Percentiles rank a stretch among this genome's conserved stretches.
Evolutionary conservation across 2,329 filamentous ascomycete species (phyloP).

Genomic region (Fusarium mexicanum): DNA sequence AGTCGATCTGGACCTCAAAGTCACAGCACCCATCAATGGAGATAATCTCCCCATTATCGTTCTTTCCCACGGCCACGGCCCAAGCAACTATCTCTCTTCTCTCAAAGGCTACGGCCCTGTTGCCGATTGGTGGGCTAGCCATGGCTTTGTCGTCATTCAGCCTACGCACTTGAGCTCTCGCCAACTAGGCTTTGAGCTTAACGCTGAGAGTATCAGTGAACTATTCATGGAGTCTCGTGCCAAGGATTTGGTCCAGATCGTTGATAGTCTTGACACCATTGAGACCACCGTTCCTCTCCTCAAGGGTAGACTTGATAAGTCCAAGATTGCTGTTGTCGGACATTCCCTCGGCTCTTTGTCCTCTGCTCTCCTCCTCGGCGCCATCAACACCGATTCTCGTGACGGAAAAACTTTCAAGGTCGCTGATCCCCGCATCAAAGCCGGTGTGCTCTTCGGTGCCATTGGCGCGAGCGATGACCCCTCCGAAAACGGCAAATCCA

Average conservation of each 20-base stretch:
- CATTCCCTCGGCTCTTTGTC: constrained; percentile 41
- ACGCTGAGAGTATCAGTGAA: constrained; percentile 17
- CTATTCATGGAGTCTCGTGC: constrained; percentile 37
- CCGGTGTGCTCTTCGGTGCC: constrained; percentile 39
- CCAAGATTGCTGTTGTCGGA: constrained; percentile 37
- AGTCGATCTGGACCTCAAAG: constrained; percentile 40
- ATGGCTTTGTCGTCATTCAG: constrained; percentile 44
- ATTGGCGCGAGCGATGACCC: constrained; percentile 31
- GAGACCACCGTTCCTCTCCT: constrained; percentile 35
- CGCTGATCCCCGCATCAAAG: constrained; percentile 38
- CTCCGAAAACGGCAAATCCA: constrained; percentile 5
- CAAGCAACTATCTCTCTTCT: constrained; percentile 41
- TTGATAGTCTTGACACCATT: constrained; percentile 39
- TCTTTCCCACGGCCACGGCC: constrained; percentile 43
- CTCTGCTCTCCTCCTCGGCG: constrained; percentile 32
- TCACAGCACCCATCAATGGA: constrained; percentile 29
- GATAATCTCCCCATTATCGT: constrained; percentile 38
- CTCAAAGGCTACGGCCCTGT: constrained; percentile 40
- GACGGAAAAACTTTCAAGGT: constrained; percentile 20
- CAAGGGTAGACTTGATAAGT: constrained; percentile 36
- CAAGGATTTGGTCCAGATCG: constrained; percentile 35
- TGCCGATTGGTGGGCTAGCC: constrained; percentile 41
- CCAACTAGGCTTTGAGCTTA: constrained; percentile 3
- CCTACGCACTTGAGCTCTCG: constrained; percentile 42
- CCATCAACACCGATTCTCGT: constrained; percentile 35